Evolutionary conservation across 768 basidiomycete genomes (phyloP).

Genomic region (Calvatia gigantea): DNA sequence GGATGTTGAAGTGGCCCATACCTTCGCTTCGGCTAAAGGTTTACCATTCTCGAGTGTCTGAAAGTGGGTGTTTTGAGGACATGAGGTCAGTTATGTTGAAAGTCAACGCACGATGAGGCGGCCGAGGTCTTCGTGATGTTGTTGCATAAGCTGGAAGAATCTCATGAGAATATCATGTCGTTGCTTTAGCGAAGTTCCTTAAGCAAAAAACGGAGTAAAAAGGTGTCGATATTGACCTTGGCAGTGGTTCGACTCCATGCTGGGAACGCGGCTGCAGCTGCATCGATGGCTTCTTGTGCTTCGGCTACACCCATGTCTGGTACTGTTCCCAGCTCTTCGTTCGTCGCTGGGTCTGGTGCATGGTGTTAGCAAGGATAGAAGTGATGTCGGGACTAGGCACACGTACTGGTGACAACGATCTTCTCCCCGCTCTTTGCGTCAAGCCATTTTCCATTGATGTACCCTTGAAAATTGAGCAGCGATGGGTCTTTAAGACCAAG

Average conservation of each 20-base stretch:
- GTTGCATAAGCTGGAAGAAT: slow-evolving; percentile 73
- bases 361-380: not conserved
- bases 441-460: slow-evolving; percentile 86
- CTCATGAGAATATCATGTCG: slow-evolving; percentile 84
- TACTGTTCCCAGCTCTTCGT: slow-evolving; percentile 76
- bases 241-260: slow-evolving; percentile 87
- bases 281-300: slow-evolving; percentile 79
- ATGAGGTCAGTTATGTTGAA: slow-evolving; percentile 21
- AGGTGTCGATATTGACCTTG: slow-evolving; percentile 45
- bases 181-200: slow-evolving; percentile 36
- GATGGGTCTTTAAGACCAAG: slow-evolving; percentile 76
- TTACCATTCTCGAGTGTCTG: slow-evolving; percentile 97
- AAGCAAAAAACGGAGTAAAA: not conserved
- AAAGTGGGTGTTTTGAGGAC: slow-evolving; percentile 10
- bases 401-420: slow-evolving; percentile 75
- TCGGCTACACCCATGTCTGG: slow-evolving; percentile 89
- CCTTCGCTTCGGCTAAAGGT: slow-evolving; percentile 79
- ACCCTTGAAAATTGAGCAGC: slow-evolving; percentile 70
- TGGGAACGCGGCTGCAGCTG: slow-evolving; percentile 77
- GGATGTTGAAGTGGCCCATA: slow-evolving; percentile 20
- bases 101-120: slow-evolving; percentile 69
- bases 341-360: slow-evolving; percentile 79
- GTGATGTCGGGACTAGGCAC: not conserved
- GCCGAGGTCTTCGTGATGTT: slow-evolving; percentile 83
- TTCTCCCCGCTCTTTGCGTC: slow-evolving; percentile 71